Evolutionary conservation across 2,329 filamentous ascomycete genomes (phyloP), one percentile per base, ranked within the genome.

Genomic region (Phoma herbarum): DNA sequence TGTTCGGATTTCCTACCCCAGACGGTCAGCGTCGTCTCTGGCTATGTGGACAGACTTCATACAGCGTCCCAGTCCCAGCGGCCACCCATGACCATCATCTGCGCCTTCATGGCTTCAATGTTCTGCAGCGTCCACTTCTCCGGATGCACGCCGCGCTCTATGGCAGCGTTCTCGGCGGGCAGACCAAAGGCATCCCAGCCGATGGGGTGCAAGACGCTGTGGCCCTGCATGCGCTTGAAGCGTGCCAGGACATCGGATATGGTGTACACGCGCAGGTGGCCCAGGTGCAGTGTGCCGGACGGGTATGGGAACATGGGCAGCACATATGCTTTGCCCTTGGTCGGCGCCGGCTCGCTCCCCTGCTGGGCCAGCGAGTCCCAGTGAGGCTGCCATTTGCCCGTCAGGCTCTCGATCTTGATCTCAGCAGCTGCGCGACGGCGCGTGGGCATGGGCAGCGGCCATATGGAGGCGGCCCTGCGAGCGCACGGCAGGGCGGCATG

Each of bases 301-400:
- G 93, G 93, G 75, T 97, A 97, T 0, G 93, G 93, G 73, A 96
- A 96, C 93, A 97, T 97, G 64, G 93, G 89, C 52, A 96, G 82
- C 61, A 96, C 86, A 75, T 94, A 96, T 26, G 78, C 80, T 59
- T 81, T 83, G 74, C 64, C 77, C 76, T 61, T 37, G 22, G 49
- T 51, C 9, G 60, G 53, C 20, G 52, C 62, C 23, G 63, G 44
- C 16, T 63, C 39, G 33, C 62, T 42, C 50, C 61, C 62, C 41
- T 51, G 41, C 6, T 63, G 45, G 14, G 49, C 54, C 41, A 66
- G 49, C 33, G 50, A 50, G 46, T 69, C 73, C 83, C 84, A 86
- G 77, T 73, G 78, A 48, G 72, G 67, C 66, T 83, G 83, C 85
- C 85, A 87, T 80, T 86, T 86, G 26, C 59, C 56, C 9, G 68